A percentile compares a stretch with the other conserved stretches of the same genome.
These are phyloP conservation scores for Claviceps monticola DNA, from an alignment of 2,329 filamentous ascomycete species.

Conservation along the genomic window DNA sequence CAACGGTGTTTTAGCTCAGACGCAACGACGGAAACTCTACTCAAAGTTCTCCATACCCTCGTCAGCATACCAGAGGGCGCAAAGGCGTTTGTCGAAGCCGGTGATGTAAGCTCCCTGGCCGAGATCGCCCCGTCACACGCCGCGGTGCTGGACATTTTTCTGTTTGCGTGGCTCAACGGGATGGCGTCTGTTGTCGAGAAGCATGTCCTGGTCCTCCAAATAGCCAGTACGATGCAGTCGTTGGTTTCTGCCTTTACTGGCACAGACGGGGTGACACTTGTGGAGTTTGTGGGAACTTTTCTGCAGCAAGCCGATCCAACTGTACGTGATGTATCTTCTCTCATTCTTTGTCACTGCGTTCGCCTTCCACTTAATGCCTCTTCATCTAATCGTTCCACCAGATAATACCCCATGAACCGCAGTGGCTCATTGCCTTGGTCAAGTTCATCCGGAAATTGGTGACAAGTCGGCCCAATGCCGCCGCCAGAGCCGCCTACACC, in stretches of 20 bases:
- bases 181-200: conserved; percentile 20
- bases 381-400: conserved; percentile 11
- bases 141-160: conserved; percentile 40
- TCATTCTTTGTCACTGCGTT: too few species aligned
- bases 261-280: conserved; percentile 45
- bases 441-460: conserved; percentile 38
- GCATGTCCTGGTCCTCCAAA: conserved; percentile 20
- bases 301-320: conserved; percentile 33
- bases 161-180: conserved; percentile 41
- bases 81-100: conserved; percentile 29
- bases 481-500: conserved; percentile 44
- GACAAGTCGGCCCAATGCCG: conserved; percentile 38
- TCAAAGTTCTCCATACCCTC: conserved; percentile 44
- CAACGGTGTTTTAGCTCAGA: conserved; percentile 25
- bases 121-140: conserved; percentile 42
- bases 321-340: conserved; percentile 22
- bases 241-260: conserved; percentile 41
- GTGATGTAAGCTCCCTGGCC: conserved; percentile 40
- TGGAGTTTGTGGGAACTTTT: conserved; percentile 41
- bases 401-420: conserved; percentile 34
- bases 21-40: conserved; percentile 36
- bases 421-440: conserved; percentile 37
- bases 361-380: not conserved
- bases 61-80: conserved; percentile 39
- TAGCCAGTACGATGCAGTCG: conserved; percentile 32